Percentiles rank a stretch among this genome's conserved stretches.
Evolutionary conservation across 495 filamentous ascomycete species (phyloP).

Genomic region (Xanthoparmelia taractica): DNA sequence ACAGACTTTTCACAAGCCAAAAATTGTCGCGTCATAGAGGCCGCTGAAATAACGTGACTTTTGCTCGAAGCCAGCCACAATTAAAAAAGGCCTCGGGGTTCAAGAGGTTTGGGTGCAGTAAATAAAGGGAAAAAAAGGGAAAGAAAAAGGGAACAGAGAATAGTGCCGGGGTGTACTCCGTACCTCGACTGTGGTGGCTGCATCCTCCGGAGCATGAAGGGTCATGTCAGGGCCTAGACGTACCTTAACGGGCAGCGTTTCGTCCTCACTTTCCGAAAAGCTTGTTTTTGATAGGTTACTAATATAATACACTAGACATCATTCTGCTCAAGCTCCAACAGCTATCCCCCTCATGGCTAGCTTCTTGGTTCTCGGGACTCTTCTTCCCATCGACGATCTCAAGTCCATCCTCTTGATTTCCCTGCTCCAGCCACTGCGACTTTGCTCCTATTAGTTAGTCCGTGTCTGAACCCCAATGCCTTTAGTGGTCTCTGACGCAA

Average conservation of each 20-base stretch:
- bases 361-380: neutral
- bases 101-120: too few relatives aligned
- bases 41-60: too few relatives aligned
- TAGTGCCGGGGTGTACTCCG: too few relatives aligned
- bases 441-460: neutral
- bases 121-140: too few relatives aligned
- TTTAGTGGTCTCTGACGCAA: neutral
- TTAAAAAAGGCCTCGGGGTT: too few relatives aligned
- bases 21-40: neutral
- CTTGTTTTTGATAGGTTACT: slow-evolving; percentile 6
- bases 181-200: too few relatives aligned
- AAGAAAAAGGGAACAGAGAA: too few relatives aligned
- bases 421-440: neutral
- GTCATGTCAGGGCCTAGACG: too few relatives aligned
- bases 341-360: neutral
- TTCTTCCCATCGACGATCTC: slow-evolving; percentile 1
- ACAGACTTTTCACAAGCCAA: neutral
- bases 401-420: neutral
- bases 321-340: slow-evolving; percentile 2
- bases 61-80: too few relatives aligned
- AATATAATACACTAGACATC: too few relatives aligned
- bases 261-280: neutral
- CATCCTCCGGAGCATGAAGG: too few relatives aligned
- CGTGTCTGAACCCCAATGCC: neutral
- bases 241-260: too few relatives aligned